Conservation (phyloP, 192 early-diverging fungal species). For the Backusella psychrophila region DNA sequence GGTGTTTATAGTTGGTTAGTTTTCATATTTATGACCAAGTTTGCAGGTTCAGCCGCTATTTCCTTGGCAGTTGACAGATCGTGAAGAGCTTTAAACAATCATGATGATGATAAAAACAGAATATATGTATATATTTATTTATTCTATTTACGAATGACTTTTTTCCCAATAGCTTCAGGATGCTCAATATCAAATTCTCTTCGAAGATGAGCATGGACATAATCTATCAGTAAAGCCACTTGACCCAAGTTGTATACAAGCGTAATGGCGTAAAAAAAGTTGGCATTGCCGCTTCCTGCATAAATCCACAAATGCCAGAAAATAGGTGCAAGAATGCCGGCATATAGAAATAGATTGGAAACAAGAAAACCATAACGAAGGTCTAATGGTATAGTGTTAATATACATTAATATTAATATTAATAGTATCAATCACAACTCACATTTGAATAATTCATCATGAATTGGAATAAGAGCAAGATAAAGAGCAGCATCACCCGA, state of each 20-base stretch:
- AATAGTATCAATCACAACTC: too few species aligned
- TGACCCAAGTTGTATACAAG: constrained; percentile 89
- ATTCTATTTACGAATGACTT: constrained; percentile 44
- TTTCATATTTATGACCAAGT: too few species aligned
- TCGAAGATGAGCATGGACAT: constrained; percentile 71
- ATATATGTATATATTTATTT: neutral
- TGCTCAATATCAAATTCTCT: constrained; percentile 78
- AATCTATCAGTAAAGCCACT: constrained; percentile 81
- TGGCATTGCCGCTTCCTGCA: constrained; percentile 94
- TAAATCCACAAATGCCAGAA: constrained; percentile 97
- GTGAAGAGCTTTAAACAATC: too few species aligned
- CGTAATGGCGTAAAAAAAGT: constrained; percentile 97
- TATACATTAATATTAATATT: too few species aligned
- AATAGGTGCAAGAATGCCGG: constrained; percentile 78
- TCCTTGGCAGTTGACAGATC: too few species aligned
- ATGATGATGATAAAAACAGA: too few species aligned
- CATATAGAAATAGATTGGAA: constrained; percentile 68
- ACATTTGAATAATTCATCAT: constrained; percentile 90
- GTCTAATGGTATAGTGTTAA: constrained; percentile 44
- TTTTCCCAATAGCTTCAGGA: constrained; percentile 47
- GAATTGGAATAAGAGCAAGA: constrained; percentile 75
- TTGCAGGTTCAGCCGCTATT: too few species aligned
- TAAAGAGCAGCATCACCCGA: constrained; percentile 85
- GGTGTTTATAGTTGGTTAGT: too few species aligned
- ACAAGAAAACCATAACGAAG: constrained; percentile 79